Evolutionary conservation across 306 rosid genomes (phyloP).

Genomic region (Vigna mungo): DNA sequence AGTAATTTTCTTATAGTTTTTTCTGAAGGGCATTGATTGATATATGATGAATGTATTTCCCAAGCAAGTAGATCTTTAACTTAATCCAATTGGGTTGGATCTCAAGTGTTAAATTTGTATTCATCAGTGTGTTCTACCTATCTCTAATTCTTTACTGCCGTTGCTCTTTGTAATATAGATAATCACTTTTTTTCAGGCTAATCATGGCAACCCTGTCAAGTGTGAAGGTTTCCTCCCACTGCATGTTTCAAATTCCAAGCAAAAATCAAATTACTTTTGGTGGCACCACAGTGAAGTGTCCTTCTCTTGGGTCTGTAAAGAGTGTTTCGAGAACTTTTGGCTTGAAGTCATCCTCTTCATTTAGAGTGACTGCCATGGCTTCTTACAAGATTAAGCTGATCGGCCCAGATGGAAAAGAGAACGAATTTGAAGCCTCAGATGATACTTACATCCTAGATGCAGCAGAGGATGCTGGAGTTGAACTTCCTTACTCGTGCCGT

Average conservation of each 20-base stretch:
- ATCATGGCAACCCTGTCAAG: constrained; percentile 67
- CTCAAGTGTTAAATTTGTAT: neutral
- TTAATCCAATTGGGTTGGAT: constrained; percentile 17
- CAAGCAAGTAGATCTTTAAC: neutral
- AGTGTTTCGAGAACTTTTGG: constrained; percentile 58
- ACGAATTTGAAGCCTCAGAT: constrained; percentile 76
- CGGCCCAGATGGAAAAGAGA: constrained; percentile 67
- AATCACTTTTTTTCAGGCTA: constrained; percentile 41
- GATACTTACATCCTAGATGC: constrained; percentile 77
- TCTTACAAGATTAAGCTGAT: constrained; percentile 75
- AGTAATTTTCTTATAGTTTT: neutral
- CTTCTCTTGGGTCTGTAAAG: constrained; percentile 62
- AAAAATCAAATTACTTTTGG: constrained; percentile 43
- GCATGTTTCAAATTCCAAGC: constrained; percentile 49
- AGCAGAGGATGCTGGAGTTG: constrained; percentile 80
- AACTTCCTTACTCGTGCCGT: constrained; percentile 86
- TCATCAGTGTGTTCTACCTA: neutral
- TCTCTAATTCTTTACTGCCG: neutral
- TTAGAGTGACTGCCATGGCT: constrained; percentile 67
- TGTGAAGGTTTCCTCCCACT: constrained; percentile 52
- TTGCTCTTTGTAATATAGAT: neutral
- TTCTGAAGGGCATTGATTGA: constrained; percentile 26
- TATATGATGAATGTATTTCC: constrained; percentile 17
- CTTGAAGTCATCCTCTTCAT: constrained; percentile 63
- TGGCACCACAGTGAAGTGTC: constrained; percentile 52